Conservation (phyloP, 805 yeast species). For the Saturnispora dispora region DNA sequence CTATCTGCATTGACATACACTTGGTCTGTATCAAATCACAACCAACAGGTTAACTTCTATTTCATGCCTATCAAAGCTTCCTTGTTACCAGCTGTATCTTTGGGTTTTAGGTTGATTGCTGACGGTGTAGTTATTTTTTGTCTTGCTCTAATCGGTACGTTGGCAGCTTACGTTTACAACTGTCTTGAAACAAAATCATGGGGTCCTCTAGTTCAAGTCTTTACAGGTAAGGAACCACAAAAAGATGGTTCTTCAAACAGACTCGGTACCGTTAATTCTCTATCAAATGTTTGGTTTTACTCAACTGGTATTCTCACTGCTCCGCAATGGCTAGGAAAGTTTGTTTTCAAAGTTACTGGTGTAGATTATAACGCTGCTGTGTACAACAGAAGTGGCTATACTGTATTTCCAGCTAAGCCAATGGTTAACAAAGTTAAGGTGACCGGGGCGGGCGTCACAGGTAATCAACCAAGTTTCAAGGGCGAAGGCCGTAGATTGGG, state of each 20-base stretch:
- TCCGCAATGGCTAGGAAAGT: slow-evolving; percentile 35
- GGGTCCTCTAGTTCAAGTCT: slow-evolving; percentile 33
- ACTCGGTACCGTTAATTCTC: slow-evolving; percentile 25
- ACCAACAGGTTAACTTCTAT: slow-evolving; percentile 44
- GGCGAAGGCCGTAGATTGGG: slow-evolving; percentile 8
- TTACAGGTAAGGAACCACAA: slow-evolving; percentile 24
- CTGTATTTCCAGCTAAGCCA: slow-evolving; percentile 12
- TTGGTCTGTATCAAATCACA: slow-evolving; percentile 52
- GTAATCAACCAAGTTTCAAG: not conserved
- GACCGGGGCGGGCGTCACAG: slow-evolving; percentile 8
- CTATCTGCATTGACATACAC: slow-evolving; percentile 48
- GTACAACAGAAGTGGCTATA: slow-evolving; percentile 21
- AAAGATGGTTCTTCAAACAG: slow-evolving; percentile 18
- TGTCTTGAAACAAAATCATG: slow-evolving; percentile 52
- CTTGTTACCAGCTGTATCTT: slow-evolving; percentile 37
- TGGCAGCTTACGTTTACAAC: slow-evolving; percentile 50
- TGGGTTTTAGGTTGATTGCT: slow-evolving; percentile 36
- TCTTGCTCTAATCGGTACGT: slow-evolving; percentile 40
- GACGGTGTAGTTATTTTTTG: slow-evolving; percentile 34
- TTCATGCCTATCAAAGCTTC: slow-evolving; percentile 47
- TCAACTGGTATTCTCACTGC: slow-evolving; percentile 50
- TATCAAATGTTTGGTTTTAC: slow-evolving; percentile 29
- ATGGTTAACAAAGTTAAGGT: slow-evolving; percentile 11
- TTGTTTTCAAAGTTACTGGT: slow-evolving; percentile 25
- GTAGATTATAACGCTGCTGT: slow-evolving; percentile 25